These are phyloP conservation scores for Lepidium sativum DNA, from an alignment of 345 rosid genomes.

Conservation along the genomic window DNA sequence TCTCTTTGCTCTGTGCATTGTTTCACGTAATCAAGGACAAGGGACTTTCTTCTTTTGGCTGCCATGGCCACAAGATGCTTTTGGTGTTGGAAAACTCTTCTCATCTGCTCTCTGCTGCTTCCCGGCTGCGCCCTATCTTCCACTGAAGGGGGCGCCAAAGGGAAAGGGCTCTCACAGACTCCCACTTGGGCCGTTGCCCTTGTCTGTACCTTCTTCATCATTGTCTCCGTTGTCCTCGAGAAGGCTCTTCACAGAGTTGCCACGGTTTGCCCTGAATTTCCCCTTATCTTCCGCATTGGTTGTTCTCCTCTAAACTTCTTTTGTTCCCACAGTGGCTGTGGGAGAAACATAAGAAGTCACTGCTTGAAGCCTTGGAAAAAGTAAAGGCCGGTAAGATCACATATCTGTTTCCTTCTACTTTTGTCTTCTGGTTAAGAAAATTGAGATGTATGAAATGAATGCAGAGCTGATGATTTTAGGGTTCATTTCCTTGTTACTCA, in stretches of 20 bases:
- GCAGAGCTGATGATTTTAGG: constrained; percentile 89
- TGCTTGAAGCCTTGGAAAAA: constrained; percentile 74
- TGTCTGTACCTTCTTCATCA: constrained; percentile 61
- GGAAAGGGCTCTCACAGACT: constrained; percentile 56
- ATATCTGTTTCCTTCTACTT: neutral
- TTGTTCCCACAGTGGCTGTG: constrained; percentile 51
- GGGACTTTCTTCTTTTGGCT: neutral
- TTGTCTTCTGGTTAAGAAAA: neutral
- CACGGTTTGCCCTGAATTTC: constrained; percentile 20
- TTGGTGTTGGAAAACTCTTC: neutral
- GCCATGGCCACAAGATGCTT: constrained; percentile 8
- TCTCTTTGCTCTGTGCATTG: neutral
- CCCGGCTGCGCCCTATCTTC: neutral
- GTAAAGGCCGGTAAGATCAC: constrained; percentile 55
- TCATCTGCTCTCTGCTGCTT: constrained; percentile 2
- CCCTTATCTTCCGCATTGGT: neutral
- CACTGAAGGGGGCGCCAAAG: neutral
- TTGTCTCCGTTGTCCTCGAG: constrained; percentile 64
- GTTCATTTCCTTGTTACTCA: constrained; percentile 73
- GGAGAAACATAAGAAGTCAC: constrained; percentile 61
- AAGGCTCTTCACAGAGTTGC: constrained; percentile 66
- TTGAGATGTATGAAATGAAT: neutral
- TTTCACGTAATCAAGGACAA: neutral
- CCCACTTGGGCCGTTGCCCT: constrained; percentile 87
- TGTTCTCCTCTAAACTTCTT: neutral